Evolutionary conservation across 768 basidiomycete genomes (phyloP), one percentile per base, ranked within the genome.

Genomic region (Naganishia antarctica): DNA sequence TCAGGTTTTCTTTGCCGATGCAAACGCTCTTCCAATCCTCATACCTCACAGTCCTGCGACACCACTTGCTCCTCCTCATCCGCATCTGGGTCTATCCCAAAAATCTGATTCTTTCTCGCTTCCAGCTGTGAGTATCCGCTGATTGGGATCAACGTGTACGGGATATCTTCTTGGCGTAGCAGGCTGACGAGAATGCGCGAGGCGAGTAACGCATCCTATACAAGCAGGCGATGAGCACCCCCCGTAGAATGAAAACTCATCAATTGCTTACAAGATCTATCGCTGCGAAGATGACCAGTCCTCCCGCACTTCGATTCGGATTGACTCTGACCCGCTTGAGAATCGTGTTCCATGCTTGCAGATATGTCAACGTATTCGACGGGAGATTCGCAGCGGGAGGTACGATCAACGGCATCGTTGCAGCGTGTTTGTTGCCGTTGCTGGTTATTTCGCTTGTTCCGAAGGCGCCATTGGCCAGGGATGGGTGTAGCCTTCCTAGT

Each of bases 161-260:
- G 87, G 44, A 98, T 85, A 70, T 94, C 91, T 81, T 99, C 96
- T 70, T 93, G 90, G 70, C 85, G 88, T 79, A 99, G 86, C 18
- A 99, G 80, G 34, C 87, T 86, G 12, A 88, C 86, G 47, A 98
- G 83, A 85, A 98, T 94, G 47, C 86, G 84, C 4, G 90, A 86
- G 11, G 91, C 91, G 74, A 91, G 92, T 6, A 97, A 80, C 4
- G 90, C 90, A 79, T 99, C 94, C 75, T 76, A 25, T 32, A 15
- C 12, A 12, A 26, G 41, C 49, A 59, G 50, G 28, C 43, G 16
- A 48, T 48, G 6, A 31, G 28, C 37, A 34, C 21, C 32, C 23
- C 21, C 13, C 7, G 41, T 8, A 28, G n/a, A 16, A 45, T 25
- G 11, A 16, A 32, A 32, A n/a, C 9, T 18, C 23, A 37, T 25